These are phyloP conservation scores for Selaginella moellendorffii DNA, from an alignment of 75 land plant genomes.

Conservation along the genomic window DNA sequence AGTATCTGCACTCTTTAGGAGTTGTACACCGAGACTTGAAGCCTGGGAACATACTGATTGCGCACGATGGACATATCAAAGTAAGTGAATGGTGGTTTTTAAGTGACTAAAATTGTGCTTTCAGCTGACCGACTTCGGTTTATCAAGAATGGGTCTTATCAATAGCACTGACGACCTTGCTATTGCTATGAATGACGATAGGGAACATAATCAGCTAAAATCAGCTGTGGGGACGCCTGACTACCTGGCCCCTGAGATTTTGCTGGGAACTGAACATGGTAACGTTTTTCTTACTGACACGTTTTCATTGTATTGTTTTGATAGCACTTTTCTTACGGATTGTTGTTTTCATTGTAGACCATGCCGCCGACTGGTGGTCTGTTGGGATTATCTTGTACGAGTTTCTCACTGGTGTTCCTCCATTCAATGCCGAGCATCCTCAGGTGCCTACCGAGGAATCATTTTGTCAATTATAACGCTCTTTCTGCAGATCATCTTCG, in stretches of 20 bases:
- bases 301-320: not conserved
- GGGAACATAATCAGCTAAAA: constrained; percentile 34
- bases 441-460: constrained; percentile 23
- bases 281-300: not conserved
- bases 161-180: constrained; percentile 66
- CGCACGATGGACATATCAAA: constrained; percentile 61
- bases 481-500: constrained; percentile 42
- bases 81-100: constrained; percentile 15
- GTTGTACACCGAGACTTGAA: constrained; percentile 61
- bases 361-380: constrained; percentile 81
- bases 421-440: constrained; percentile 64
- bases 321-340: not conserved
- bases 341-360: constrained; percentile 20
- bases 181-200: constrained; percentile 30
- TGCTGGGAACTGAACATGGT: constrained; percentile 72
- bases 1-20: constrained; percentile 59
- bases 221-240: constrained; percentile 68
- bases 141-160: constrained; percentile 67
- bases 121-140: constrained; percentile 84
- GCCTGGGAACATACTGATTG: constrained; percentile 54
- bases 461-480: no score
- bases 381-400: constrained; percentile 67
- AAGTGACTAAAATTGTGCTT: not conserved
- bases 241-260: constrained; percentile 75
- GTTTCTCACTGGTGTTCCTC: constrained; percentile 57